Conservation (phyloP, 495 filamentous ascomycete species). For the Letharia columbiana region DNA sequence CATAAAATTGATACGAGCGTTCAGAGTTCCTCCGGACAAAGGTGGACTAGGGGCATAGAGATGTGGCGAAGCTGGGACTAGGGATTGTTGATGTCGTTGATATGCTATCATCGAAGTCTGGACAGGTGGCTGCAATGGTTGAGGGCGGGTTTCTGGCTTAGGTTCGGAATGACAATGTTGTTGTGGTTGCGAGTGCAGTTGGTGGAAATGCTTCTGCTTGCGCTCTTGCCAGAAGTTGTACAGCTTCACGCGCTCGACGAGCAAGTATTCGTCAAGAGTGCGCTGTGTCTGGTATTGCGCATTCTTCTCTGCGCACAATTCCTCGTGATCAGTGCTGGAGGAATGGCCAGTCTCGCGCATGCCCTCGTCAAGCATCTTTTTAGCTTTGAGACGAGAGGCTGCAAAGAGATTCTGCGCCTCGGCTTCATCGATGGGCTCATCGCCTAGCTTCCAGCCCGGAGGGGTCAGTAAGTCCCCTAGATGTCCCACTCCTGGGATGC, state of each 20-base stretch:
- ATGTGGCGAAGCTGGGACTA: slow-evolving; percentile 3
- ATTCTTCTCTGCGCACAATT: slow-evolving; percentile 2
- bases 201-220: slow-evolving; percentile 3
- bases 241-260: slow-evolving; percentile 14
- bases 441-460: slow-evolving; percentile 20
- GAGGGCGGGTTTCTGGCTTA: neutral
- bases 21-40: slow-evolving; percentile 6
- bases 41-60: neutral
- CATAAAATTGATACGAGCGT: slow-evolving; percentile 1
- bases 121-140: neutral
- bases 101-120: slow-evolving; percentile 7
- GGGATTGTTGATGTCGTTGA: slow-evolving; percentile 7
- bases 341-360: neutral
- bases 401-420: slow-evolving; percentile 9
- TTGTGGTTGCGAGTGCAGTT: neutral
- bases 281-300: slow-evolving; percentile 12
- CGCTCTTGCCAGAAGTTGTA: slow-evolving; percentile 4
- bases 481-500: slow-evolving; percentile 16
- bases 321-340: slow-evolving; percentile 7
- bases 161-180: neutral
- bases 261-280: slow-evolving; percentile 13
- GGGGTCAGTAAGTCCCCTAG: slow-evolving; percentile 14
- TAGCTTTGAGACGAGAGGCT: slow-evolving; percentile 6
- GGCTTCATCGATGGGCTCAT: slow-evolving; percentile 17
- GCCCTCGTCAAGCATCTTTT: slow-evolving; percentile 4